Evolutionary conservation across 495 filamentous ascomycete genomes (phyloP), one percentile per base, ranked within the genome.

Genomic region (Aspergillus funiculosus): DNA sequence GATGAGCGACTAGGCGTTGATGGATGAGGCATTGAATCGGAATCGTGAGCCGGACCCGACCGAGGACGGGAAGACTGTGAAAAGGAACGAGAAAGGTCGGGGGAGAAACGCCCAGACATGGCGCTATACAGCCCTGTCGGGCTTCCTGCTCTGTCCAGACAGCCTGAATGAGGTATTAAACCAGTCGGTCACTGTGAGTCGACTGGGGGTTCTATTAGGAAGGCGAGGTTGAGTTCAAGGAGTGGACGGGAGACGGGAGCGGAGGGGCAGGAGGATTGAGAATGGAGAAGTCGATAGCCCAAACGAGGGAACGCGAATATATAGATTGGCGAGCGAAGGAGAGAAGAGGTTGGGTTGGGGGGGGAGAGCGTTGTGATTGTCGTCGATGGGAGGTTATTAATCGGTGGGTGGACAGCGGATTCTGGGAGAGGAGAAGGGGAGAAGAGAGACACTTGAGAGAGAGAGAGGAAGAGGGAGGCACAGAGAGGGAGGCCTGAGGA

Each of bases 101-200:
- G 60, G 53, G 66, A 64, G 50, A 63, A 52, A 59, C 57, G 68
- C 60, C 64, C 62, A 62, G 68, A 61, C 70, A 73, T 73, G 61
- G 68, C 59, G 60, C 56, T 58, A 49, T 29, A 55, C 61, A 71
- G 68, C 70, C 70, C 67, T 66, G 47, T 60, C 63, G 67, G 70
- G 69, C 65, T 63, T 59, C 50, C 64, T 63, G 36, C 43, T 37
- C 51, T 44, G 44, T 50, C 59, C 32, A 45, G 43, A 63, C 49
- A 52, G 41, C 39, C 50, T 43, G 31, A 50, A 41, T 37, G 27
- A 39, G 26, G 10, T 13, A 42, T 25, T 15, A 30, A 32, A 28
- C 40, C 52, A 53, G 45, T 54, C 56, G 51, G 48, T 52, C 48
- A 52, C 57, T 40, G n/a, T 41, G 41, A 43, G 38, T 50, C 24